Evolutionary conservation across 106 monocot genomes (phyloP), one percentile per base, ranked within the genome.

Genomic region (Platanthera zijinensis): DNA sequence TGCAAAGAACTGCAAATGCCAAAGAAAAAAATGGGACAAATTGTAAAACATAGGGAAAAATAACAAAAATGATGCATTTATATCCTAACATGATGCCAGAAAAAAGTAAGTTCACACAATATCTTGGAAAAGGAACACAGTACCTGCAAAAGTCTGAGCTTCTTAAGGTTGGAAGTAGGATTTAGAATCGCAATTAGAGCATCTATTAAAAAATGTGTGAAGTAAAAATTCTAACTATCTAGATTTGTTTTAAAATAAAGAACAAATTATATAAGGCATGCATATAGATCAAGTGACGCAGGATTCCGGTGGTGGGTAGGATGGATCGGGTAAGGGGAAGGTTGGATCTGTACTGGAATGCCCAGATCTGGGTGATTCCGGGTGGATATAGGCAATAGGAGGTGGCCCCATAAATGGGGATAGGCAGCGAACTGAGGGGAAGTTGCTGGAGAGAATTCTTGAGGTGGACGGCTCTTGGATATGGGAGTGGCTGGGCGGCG

Each of bases 81-180:
- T 48, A 70, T 5, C 70, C 70, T 8, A 70, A 7, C 3, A 21
- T 21, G 10, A 21, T 5, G 11, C 19, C 19, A 39, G 10, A 13
- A 3, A 28, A 69, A 46, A 39, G 22, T 25, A 53, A 30, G 6
- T 57, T 11, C 39, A 75, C 0, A 6, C 53, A 56, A 75, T 7
- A 56, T 30, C 30, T 56, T 45, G 15, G 39, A 75, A 5, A 30
- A 56, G 8, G 32, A 21, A 39, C 54, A 39, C 3, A 75, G 18
- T 25, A 99, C 94, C 99, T 99, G 99, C 70, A 99, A 84, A 71
- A 99, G 85, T 30, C 99, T 94, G 67, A 99, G 94, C 83, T 84
- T 86, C 80, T 95, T 99, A 22, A 77, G 78, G 71, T 53, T 82
- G 28, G 81, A 76, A 57, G 71, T 59, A 72, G 52, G 76, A 72